A percentile compares a stretch with the other conserved stretches of the same genome.
Conservation (phyloP, 305 asterid species). For the Rubia balearica region DNA sequence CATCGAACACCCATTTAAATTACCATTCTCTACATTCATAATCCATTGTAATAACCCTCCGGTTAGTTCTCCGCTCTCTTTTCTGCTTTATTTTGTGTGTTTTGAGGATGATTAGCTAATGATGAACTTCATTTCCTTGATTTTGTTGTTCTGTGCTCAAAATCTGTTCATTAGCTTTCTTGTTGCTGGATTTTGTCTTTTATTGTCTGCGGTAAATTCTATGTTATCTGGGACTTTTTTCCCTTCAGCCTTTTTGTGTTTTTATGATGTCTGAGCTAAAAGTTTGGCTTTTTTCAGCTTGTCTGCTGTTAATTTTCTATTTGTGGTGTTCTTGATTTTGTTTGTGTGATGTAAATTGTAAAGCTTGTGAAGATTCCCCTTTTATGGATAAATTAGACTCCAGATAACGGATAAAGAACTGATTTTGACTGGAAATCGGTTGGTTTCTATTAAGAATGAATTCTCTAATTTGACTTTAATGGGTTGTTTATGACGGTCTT, state of each 20-base stretch:
- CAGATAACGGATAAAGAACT: background rate
- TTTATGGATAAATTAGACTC: background rate
- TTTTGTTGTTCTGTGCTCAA: background rate
- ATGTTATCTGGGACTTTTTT: background rate
- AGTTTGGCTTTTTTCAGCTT: background rate
- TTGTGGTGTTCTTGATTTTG: background rate
- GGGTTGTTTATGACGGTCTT: background rate
- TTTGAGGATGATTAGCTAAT: background rate
- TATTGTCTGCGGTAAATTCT: background rate
- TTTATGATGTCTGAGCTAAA: background rate
- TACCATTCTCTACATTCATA: background rate
- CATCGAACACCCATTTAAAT: constrained; percentile 2
- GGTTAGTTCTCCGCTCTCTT: background rate
- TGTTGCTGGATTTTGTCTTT: background rate
- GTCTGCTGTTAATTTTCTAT: background rate
- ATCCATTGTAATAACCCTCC: background rate
- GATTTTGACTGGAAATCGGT: background rate
- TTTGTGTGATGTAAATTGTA: background rate
- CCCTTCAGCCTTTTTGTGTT: background rate
- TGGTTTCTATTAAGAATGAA: background rate
- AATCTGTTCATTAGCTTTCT: background rate
- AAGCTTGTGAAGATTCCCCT: background rate
- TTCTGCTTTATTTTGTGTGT: constrained; percentile 1
- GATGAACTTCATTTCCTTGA: constrained; percentile 5
- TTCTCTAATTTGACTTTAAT: background rate